Evolutionary conservation across 2,329 filamentous ascomycete genomes (phyloP), one percentile per base, ranked within the genome.

Genomic region (Colletotrichum australisinense): DNA sequence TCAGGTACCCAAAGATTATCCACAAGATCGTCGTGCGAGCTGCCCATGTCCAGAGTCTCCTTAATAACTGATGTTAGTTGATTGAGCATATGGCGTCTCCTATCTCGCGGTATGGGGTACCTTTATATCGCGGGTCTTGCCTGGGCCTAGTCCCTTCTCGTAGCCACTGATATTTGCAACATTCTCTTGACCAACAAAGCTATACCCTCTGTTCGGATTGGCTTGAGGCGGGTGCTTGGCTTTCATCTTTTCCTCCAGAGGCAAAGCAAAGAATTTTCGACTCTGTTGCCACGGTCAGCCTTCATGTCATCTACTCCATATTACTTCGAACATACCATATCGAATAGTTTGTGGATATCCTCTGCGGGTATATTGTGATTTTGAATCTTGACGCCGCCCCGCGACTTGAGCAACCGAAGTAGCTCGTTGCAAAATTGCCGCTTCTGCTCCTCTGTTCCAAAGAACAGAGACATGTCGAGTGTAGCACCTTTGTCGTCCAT

Each of bases 1-100:
- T 84, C 82, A 0, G 82, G 80, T 0, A 79, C 75, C 84, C 84
- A 86, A 65, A 84, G 82, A 75, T 85, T 86, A 52, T 42, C 53
- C n/a, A 55, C 63, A 42, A 67, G 35, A n/a, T 67, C 63, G 14
- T 72, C 64, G 11, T 56, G 53, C 14, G 46, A 57, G 1, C 60
- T 66, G 30, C 69, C 69, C 57, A 72, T 68, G 12, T 72, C 64
- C 6, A 67, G 28, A 0, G 63, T 63, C 57, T 72, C 69, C 69
- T 72, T 35, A 12, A 12, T 12, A 35, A 22, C 2, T 5, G 1
- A 16, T 32, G 12, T 59, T 9, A 56, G 30, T 3, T 0, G 24
- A 14, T 1, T 28, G 53, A 14, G 19, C 38, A 16, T 16, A 16
- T 16, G 38, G 38, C 16, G 1, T 16, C 3, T 28, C 0, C 14